A percentile compares a stretch with the other conserved stretches of the same genome.
Evolutionary conservation across 192 early-diverging fungal genomes (phyloP).

Genomic region (Linnemannia hyalina): DNA sequence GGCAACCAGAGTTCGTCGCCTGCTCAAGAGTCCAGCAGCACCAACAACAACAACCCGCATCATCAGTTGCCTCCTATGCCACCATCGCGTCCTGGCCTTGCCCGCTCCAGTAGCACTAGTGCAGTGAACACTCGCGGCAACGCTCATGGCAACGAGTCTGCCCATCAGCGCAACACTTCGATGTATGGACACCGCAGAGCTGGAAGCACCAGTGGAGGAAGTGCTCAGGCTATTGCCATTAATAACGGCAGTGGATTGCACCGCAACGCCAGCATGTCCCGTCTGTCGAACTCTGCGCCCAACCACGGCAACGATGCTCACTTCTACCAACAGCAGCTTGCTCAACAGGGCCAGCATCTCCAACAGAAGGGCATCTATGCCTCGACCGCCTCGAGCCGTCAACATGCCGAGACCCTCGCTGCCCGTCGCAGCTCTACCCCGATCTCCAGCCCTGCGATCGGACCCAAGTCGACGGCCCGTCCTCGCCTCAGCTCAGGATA

Average conservation of each 20-base stretch:
- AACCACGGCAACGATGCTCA: slow-evolving; percentile 17
- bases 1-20: background rate
- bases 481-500: slow-evolving; percentile 19
- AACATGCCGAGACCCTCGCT: slow-evolving; percentile 27
- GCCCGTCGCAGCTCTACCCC: slow-evolving; percentile 46
- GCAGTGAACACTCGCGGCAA: slow-evolving; percentile 1
- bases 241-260: slow-evolving; percentile 3
- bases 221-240: slow-evolving; percentile 14
- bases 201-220: slow-evolving; percentile 35
- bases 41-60: slow-evolving; percentile 1
- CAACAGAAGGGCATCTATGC: slow-evolving; percentile 19
- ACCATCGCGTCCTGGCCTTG: slow-evolving; percentile 11
- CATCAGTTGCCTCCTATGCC: slow-evolving; percentile 7
- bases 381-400: slow-evolving; percentile 40
- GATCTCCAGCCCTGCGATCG: slow-evolving; percentile 16
- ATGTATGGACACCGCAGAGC: slow-evolving; percentile 50
- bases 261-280: slow-evolving; percentile 29
- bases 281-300: slow-evolving; percentile 1
- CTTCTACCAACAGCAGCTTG: slow-evolving; percentile 4
- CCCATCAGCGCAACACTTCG: slow-evolving; percentile 20
- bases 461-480: slow-evolving; percentile 42
- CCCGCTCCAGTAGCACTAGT: slow-evolving; percentile 35
- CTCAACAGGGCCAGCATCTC: background rate
- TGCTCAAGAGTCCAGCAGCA: slow-evolving; percentile 8
- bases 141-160: background rate